Percentiles rank a stretch among this genome's conserved stretches.
These are phyloP conservation scores for Craterostigma plantagineum DNA, from an alignment of 257 asterid species.

Conservation along the genomic window DNA sequence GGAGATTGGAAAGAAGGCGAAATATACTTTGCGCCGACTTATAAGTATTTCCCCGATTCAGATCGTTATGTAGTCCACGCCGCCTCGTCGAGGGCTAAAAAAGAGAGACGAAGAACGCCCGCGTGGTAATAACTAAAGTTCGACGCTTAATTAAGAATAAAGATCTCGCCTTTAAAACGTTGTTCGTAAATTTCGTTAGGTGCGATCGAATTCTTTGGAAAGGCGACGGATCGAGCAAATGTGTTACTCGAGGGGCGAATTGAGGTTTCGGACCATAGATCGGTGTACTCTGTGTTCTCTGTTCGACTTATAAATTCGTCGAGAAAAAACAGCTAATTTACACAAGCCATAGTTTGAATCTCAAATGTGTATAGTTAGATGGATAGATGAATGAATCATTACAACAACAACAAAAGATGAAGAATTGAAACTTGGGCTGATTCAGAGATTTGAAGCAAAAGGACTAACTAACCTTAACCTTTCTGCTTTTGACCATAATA, in stretches of 20 bases:
- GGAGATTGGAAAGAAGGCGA: constrained; percentile 74
- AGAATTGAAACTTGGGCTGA: too few species aligned
- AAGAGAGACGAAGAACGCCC: constrained; percentile 47
- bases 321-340: too few species aligned
- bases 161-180: neutral
- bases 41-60: constrained; percentile 52
- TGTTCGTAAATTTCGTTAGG: constrained; percentile 19
- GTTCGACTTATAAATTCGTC: constrained; percentile 15
- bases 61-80: constrained; percentile 41
- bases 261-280: constrained; percentile 81
- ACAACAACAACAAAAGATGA: too few species aligned
- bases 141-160: too few species aligned
- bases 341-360: too few species aligned
- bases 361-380: too few species aligned
- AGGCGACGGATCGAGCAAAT: constrained; percentile 63
- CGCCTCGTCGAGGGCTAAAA: constrained; percentile 13
- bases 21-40: constrained; percentile 71
- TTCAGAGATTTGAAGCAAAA: too few species aligned
- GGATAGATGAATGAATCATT: too few species aligned
- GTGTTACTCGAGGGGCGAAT: constrained; percentile 59
- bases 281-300: constrained; percentile 60
- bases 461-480: too few species aligned
- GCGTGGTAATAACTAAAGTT: constrained; percentile 43
- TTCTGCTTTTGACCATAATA: constrained; percentile 38
- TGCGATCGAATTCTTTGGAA: constrained; percentile 87